phyloP scores from a whole-genome alignment of 2,329 filamentous ascomycete genomes.

The Catunica adiposa region DNA sequence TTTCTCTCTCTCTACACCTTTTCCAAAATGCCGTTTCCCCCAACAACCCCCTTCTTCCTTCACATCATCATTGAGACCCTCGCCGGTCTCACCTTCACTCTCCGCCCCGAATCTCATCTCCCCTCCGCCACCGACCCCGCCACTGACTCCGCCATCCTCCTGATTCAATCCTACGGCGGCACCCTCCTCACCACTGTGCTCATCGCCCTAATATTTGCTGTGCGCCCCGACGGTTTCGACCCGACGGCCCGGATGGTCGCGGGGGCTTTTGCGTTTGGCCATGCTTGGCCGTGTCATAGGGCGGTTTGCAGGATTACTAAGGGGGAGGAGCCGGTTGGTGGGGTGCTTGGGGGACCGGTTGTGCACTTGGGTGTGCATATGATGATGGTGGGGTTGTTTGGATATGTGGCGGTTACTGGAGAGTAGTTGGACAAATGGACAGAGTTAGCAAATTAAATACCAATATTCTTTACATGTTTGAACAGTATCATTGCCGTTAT shows the following conservation, averaged over 20 bases:
- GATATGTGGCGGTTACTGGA: slow-evolving; percentile 11
- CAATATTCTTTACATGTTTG: background rate
- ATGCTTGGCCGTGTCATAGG: slow-evolving; percentile 31
- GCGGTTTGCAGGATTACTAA: slow-evolving; percentile 23
- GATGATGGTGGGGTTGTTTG: slow-evolving; percentile 24
- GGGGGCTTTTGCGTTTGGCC: slow-evolving; percentile 30
- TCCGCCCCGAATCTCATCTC: slow-evolving; percentile 27
- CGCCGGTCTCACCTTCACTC: slow-evolving; percentile 31
- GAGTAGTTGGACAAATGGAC: too few species aligned
- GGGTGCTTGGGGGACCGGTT: slow-evolving; percentile 28
- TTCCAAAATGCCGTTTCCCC: slow-evolving; percentile 13
- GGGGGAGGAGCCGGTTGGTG: slow-evolving; percentile 11
- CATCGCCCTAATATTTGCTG: slow-evolving; percentile 24
- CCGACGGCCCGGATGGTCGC: slow-evolving; percentile 22
- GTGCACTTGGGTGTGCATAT: slow-evolving; percentile 30
- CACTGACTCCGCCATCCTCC: slow-evolving; percentile 24
- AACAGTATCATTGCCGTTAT: background rate
- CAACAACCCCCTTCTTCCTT: slow-evolving; percentile 22
- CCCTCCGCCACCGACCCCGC: slow-evolving; percentile 25
- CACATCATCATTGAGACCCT: slow-evolving; percentile 26
- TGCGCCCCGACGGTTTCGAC: slow-evolving; percentile 20
- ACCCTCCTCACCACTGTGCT: slow-evolving; percentile 30
- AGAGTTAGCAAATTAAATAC: background rate
- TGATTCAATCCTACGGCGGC: slow-evolving; percentile 32
- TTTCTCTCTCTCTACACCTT: background rate